Evolutionary conservation across 495 filamentous ascomycete genomes (phyloP).

Genomic region (Durotheca rogersii): DNA sequence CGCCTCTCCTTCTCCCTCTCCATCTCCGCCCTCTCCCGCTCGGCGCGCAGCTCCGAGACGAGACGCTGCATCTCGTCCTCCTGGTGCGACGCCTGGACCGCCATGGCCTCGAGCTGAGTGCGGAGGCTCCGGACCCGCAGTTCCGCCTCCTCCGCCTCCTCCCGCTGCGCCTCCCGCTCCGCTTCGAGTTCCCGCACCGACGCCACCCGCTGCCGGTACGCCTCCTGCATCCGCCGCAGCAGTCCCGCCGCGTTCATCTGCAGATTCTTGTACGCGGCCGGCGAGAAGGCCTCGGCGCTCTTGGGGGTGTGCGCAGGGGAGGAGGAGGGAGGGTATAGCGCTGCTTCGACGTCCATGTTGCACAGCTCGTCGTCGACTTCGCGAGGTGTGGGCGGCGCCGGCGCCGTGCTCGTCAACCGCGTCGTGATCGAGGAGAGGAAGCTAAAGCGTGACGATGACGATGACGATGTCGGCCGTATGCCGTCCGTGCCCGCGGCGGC

Average conservation of each 20-base stretch:
- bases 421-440: conserved; percentile 42
- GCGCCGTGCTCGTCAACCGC: conserved; percentile 39
- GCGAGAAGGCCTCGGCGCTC: conserved; percentile 55
- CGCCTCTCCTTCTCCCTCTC: conserved; percentile 48
- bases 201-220: conserved; percentile 64
- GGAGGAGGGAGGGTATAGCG: conserved; percentile 60
- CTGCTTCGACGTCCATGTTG: conserved; percentile 61
- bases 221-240: conserved; percentile 64
- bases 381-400: conserved; percentile 14
- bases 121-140: conserved; percentile 66
- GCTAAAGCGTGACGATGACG: conserved; percentile 44
- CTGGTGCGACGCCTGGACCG: conserved; percentile 63
- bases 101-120: conserved; percentile 75
- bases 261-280: conserved; percentile 68
- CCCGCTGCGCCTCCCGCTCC: conserved; percentile 64
- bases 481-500: conserved; percentile 2
- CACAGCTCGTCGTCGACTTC: conserved; percentile 59
- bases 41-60: conserved; percentile 62
- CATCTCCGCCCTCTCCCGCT: conserved; percentile 55
- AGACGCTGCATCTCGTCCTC: conserved; percentile 64
- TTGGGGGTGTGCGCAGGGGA: conserved; percentile 13
- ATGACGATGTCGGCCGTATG: conserved; percentile 7
- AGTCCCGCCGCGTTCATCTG: conserved; percentile 67
- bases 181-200: conserved; percentile 59
- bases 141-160: conserved; percentile 75